Base-by-base conservation (phyloP, 139 green algal genomes). In the Axilococcus clingmanii region DNA sequence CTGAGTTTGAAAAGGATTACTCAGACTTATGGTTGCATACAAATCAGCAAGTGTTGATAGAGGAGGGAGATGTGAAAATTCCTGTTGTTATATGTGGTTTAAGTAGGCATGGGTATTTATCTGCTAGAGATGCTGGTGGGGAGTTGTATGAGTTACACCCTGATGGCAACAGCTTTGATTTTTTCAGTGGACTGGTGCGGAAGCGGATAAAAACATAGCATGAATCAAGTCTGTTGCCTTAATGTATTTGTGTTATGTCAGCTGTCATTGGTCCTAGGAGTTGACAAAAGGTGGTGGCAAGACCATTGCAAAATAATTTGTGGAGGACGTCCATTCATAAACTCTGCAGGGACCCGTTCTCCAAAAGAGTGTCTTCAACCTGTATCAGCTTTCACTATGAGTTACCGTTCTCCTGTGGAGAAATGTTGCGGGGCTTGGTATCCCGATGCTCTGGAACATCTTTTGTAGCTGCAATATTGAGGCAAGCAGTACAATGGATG, bases 131-230 rank as follows among this genome's bases (percentile, higher is more conserved):
- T 48, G 56, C 31, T 2, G 9, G 8, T 0, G 86, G 87, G 1
- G 25, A 66, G 52, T 32, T 37, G 14, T 89, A 81, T 55, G 87
- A 92, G 59, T 74, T 96, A 35, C 85, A 88, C 41, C 87, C 87
- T 8, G 87, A 96, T 53, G 87, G 87, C 40, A 96, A 96, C 66
- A 89, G 74, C 34, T 44, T 85, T 19, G 75, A 85, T 50, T 85
- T 84, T 52, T 79, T 85, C 48, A 61, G 73, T 25, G 77, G 77
- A 3, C 63, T 85, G 4, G 56, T 85, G 9, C 35, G 65, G 11
- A 65, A 65, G 32, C 84, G 84, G 54, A n/a, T 76, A 7, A 31
- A 38, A 9, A 9, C n/a, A n/a, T n/a, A n/a, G n/a, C n/a, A n/a
- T n/a, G n/a, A n/a, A n/a, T n/a, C n/a, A n/a, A n/a, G n/a, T n/a